phyloP scores from a whole-genome alignment of 257 asterid species.

The Vinca minor region DNA sequence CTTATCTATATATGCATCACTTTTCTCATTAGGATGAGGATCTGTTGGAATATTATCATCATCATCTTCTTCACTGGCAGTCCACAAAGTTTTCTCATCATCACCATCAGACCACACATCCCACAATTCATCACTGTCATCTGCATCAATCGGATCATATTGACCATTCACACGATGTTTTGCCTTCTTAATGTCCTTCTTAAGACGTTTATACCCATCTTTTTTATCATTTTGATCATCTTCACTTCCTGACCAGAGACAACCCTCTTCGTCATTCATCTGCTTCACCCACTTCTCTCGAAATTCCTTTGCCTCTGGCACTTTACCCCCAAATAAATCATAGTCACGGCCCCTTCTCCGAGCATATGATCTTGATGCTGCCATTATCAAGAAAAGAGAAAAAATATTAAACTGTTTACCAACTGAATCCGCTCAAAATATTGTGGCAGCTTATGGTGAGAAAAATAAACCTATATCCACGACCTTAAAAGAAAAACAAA shows the following conservation, averaged over 20 bases:
- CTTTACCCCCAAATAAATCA: slow-evolving; percentile 62
- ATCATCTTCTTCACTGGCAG: slow-evolving; percentile 75
- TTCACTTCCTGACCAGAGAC: slow-evolving; percentile 88
- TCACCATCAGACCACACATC: slow-evolving; percentile 71
- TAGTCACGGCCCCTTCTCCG: slow-evolving; percentile 49
- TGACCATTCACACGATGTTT: slow-evolving; percentile 51
- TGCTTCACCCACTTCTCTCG: slow-evolving; percentile 68
- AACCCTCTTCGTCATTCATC: slow-evolving; percentile 83
- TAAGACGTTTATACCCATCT: slow-evolving; percentile 40
- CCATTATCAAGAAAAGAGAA: slow-evolving; percentile 1
- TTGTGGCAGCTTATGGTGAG: no score
- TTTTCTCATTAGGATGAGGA: slow-evolving; percentile 64
- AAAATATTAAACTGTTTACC: neutral
- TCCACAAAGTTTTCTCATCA: slow-evolving; percentile 82
- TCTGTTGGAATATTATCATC: slow-evolving; percentile 70
- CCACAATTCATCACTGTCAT: slow-evolving; percentile 74
- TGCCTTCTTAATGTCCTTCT: slow-evolving; percentile 68
- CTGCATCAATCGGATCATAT: slow-evolving; percentile 61
- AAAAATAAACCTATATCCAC: no score
- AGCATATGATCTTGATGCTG: slow-evolving; percentile 59
- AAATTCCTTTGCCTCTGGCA: slow-evolving; percentile 62
- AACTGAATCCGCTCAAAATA: neutral
- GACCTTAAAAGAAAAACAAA: no score
- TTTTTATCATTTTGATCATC: slow-evolving; percentile 45
- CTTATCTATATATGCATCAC: slow-evolving; percentile 60